Evolutionary conservation across 1,284 basidiomycete species (phyloP), one percentile per base, ranked within the genome.

Genomic region (Polyporus tsugae): DNA sequence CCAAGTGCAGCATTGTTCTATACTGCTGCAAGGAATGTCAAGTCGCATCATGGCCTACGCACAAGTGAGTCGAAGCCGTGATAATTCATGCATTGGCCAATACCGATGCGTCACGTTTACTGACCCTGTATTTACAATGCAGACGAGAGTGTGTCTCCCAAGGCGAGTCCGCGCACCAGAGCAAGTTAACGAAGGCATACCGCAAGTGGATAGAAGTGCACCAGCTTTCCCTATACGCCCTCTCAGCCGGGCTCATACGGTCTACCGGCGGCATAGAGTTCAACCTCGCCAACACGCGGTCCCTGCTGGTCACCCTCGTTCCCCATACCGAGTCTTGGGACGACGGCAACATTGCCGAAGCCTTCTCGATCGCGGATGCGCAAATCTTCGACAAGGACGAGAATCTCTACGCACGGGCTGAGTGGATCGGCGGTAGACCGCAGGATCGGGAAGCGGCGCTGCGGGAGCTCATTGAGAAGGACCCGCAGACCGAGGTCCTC

Each of bases 11-110:
- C 19, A 36, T 49, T 29, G 60, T 33, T 15, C 25, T 33, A 4
- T 62, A 62, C 25, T 62, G 60, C 42, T 36, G 60, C 42, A 62
- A 44, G 33, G 60, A 62, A 3, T 62, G 60, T 29, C 60, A 62
- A 25, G 42, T 44, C 13, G 42, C 39, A 3, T 29, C 41, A 15
- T 62, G 60, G 60, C 41, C 41, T 19, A 46, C 42, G 33, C 60
- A 62, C 25, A 62, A 62, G 60, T 62, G 42, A 44, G 60, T 44
- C 13, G 39, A 39, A 13, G 39, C 39, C 39, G 7, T 13, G 7
- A 39, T 39, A 4, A 10, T 39, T 39, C 44, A 22, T 6, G 22
- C n/a, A n/a, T n/a, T 13, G 4, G 46, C 46, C 25, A 6, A 53
- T 7, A 17, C n/a, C 44, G 44, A 46, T 22, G 11, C 25, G 46